Evolutionary conservation across 2,329 filamentous ascomycete species (phyloP).

Genomic region (Alternaria triticimaculans): DNA sequence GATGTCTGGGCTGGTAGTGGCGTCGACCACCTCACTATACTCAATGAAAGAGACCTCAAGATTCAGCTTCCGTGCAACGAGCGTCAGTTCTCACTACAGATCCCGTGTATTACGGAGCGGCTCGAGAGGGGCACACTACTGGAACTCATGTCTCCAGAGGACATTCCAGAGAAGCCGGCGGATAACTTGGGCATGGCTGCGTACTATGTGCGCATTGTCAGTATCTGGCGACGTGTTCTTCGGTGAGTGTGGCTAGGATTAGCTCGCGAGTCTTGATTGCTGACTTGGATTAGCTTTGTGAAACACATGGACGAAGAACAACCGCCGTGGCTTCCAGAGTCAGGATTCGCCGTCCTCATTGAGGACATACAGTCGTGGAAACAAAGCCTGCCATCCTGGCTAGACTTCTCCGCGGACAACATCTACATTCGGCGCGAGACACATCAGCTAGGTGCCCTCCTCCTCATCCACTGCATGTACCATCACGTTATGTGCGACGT

Average conservation of each 20-base stretch:
- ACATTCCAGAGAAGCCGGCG: constrained; percentile 36
- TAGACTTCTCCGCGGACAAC: constrained; percentile 44
- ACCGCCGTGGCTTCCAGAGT: constrained; percentile 37
- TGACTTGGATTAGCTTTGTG: constrained; percentile 27
- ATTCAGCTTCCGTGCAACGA: constrained; percentile 45
- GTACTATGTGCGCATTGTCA: constrained; percentile 42
- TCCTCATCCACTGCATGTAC: constrained; percentile 45
- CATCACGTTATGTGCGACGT: constrained; percentile 43
- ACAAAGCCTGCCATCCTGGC: constrained; percentile 37
- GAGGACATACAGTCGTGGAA: constrained; percentile 37
- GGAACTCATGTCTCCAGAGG: constrained; percentile 31
- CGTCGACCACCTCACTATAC: constrained; percentile 41
- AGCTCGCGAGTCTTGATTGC: not conserved
- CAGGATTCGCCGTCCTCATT: constrained; percentile 36
- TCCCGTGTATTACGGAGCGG: constrained; percentile 37
- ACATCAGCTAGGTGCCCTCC: constrained; percentile 40
- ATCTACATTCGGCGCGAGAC: constrained; percentile 45
- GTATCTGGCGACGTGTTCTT: constrained; percentile 41
- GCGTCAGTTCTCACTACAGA: constrained; percentile 40
- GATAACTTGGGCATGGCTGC: constrained; percentile 44
- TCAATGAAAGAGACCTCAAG: constrained; percentile 43
- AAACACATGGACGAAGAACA: constrained; percentile 43
- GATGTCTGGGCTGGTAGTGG: constrained; percentile 46
- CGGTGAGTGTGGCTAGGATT: constrained; percentile 19
- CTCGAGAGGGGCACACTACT: constrained; percentile 34